Base-by-base conservation (phyloP, 2,329 filamentous ascomycete species). In the Beauveria australis region DNA sequence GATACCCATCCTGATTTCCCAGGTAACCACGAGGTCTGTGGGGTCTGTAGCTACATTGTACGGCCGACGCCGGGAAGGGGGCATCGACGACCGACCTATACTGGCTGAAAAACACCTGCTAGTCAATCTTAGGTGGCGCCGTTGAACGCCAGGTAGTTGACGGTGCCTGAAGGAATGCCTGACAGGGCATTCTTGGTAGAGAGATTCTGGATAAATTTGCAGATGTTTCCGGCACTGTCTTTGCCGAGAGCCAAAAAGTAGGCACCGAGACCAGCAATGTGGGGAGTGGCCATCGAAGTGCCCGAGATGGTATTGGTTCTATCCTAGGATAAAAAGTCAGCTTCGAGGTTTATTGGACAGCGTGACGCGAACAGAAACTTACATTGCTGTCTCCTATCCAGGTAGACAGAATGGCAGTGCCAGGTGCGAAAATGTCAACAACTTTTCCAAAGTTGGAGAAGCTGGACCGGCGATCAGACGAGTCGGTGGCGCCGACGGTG, bases 241-340 rank as follows among this genome's bases (percentile, higher is more conserved):
- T 62, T 70, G 28, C 81, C 80, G 24, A 81, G 75, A 56, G 74
- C 69, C 73, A 88, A 81, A 18, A 88, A 71, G 71, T 87, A 88
- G 22, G 83, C 83, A 9, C 81, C 83, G 1, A 88, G 73, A 41
- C 85, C 86, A 52, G 81, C 79, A 51, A 88, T 78, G 68, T 87
- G 84, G 1, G 85, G 85, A 5, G 79, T 78, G 22, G 85, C 83
- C 83, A 85, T 86, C 43, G 78, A 78, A 59, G 79, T 81, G 60
- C 79, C 79, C 64, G 74, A 77, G 54, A 81, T 69, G 24, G 70
- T 76, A 64, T 79, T 69, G n/a, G n/a, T n/a, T n/a, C n/a, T n/a
- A n/a, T n/a, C n/a, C 58, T 60, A 30, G 4, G 48, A 8, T 19
- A 10, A 30, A 5, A 5, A 28, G 51, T 54, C 0, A 60, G 57